A percentile compares a stretch with the other conserved stretches of the same genome.
phyloP scores from a whole-genome alignment of 148 eudicot genomes.

The Chenopodium suecicum region DNA sequence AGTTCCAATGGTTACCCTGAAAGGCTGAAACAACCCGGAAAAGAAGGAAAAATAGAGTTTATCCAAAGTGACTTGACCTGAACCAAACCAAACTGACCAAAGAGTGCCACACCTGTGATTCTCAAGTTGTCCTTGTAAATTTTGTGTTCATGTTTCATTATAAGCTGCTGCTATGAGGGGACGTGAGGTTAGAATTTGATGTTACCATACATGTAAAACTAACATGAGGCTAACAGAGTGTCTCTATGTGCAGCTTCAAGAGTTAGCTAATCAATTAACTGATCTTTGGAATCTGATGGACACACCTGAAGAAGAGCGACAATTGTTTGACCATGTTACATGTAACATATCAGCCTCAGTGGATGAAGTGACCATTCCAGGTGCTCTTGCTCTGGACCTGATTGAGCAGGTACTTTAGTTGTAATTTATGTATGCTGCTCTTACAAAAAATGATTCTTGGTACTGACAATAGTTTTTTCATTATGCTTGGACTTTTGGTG shows the following conservation, averaged over 20 bases:
- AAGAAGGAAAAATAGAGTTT: background rate
- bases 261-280: conserved; percentile 73
- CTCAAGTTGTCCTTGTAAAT: background rate
- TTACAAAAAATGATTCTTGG: background rate
- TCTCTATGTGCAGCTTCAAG: conserved; percentile 72
- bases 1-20: background rate
- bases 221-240: conserved; percentile 10
- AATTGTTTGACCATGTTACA: conserved; percentile 89
- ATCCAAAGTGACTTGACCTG: background rate
- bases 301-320: conserved; percentile 69
- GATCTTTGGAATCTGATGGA: conserved; percentile 99
- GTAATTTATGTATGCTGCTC: conserved; percentile 4
- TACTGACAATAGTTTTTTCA: conserved; percentile 4
- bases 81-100: background rate
- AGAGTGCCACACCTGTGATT: background rate
- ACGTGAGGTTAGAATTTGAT: background rate
- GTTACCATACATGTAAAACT: background rate
- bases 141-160: background rate
- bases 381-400: conserved; percentile 90
- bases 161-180: background rate
- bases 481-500: conserved; percentile 1
- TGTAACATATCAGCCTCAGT: conserved; percentile 85
- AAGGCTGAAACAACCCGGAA: background rate
- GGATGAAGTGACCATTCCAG: conserved; percentile 79
- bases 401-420: conserved; percentile 71